These are phyloP conservation scores for Hysterangium stoloniferum DNA, from an alignment of 768 basidiomycete species.

Conservation along the genomic window DNA sequence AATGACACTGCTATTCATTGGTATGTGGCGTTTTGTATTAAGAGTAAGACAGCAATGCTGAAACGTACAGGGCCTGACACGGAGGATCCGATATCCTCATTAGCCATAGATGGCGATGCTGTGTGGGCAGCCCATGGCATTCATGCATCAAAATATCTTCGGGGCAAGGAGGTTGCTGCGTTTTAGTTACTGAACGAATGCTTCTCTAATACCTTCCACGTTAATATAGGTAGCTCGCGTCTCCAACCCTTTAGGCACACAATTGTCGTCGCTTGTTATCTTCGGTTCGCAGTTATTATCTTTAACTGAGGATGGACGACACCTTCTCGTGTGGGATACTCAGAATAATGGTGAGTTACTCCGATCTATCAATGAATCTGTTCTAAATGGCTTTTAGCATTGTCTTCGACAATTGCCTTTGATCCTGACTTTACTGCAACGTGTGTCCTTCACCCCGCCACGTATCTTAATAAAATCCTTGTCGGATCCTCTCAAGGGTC, in stretches of 20 bases:
- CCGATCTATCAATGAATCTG: constrained; percentile 9
- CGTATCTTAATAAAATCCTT: constrained; percentile 93
- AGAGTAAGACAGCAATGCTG: background rate
- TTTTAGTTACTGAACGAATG: constrained; percentile 11
- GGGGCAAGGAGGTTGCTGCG: constrained; percentile 92
- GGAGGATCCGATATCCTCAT: constrained; percentile 58
- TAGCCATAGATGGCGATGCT: constrained; percentile 79
- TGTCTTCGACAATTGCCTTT: constrained; percentile 70
- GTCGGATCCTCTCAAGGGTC: constrained; percentile 74
- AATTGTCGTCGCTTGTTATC: constrained; percentile 57
- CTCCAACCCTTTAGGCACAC: constrained; percentile 55
- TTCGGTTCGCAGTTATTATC: constrained; percentile 80
- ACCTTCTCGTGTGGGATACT: constrained; percentile 75
- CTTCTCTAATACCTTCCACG: background rate
- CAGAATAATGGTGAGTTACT: constrained; percentile 42
- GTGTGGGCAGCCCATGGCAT: constrained; percentile 75
- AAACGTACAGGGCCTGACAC: constrained; percentile 67
- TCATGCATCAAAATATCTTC: constrained; percentile 65
- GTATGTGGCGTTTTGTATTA: constrained; percentile 41
- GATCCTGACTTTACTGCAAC: constrained; percentile 82
- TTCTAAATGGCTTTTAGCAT: constrained; percentile 48
- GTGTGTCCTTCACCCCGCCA: constrained; percentile 82
- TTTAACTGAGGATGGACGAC: constrained; percentile 67
- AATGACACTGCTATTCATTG: constrained; percentile 89
- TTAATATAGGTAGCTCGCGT: constrained; percentile 44